These are phyloP conservation scores for Xylariaceae sp. DNA, from an alignment of 2,329 filamentous ascomycete genomes.

Conservation along the genomic window DNA sequence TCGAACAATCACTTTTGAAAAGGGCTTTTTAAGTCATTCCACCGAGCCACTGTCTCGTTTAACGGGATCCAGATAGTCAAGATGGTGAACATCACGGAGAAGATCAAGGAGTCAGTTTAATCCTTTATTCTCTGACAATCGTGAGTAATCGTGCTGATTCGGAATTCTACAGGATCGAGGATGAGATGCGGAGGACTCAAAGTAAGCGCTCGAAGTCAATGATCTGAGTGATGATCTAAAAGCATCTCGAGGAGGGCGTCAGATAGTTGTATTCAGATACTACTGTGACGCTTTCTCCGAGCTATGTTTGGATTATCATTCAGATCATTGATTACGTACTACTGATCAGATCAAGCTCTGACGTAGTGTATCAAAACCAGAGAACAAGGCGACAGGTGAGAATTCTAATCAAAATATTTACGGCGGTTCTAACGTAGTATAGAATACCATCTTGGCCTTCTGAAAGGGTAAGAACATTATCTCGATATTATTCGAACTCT, in stretches of 20 bases:
- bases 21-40: too few species aligned
- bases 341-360: constrained; percentile 13
- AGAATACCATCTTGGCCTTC: constrained; percentile 97
- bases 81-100: constrained; percentile 99
- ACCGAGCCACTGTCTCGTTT: too few species aligned
- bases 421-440: constrained; percentile 4
- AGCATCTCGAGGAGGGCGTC: constrained; percentile 7
- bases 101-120: constrained; percentile 88
- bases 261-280: too few species aligned
- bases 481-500: too few species aligned
- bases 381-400: constrained; percentile 97
- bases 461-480: constrained; percentile 82
- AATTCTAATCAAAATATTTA: constrained; percentile 6
- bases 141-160: constrained; percentile 3
- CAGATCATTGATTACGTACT: constrained; percentile 6
- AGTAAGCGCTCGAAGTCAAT: constrained; percentile 56
- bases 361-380: constrained; percentile 46
- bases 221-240: constrained; percentile 4
- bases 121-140: not conserved
- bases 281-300: constrained; percentile 5
- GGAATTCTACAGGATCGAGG: constrained; percentile 77
- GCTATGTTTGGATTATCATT: constrained; percentile 5
- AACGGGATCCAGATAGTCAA: constrained; percentile 39
- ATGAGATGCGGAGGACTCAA: constrained; percentile 98
- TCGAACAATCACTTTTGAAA: too few species aligned